A percentile compares a stretch with the other conserved stretches of the same genome.
Evolutionary conservation across 1,139 yeast species (phyloP).

Genomic region (Candida sp.): DNA sequence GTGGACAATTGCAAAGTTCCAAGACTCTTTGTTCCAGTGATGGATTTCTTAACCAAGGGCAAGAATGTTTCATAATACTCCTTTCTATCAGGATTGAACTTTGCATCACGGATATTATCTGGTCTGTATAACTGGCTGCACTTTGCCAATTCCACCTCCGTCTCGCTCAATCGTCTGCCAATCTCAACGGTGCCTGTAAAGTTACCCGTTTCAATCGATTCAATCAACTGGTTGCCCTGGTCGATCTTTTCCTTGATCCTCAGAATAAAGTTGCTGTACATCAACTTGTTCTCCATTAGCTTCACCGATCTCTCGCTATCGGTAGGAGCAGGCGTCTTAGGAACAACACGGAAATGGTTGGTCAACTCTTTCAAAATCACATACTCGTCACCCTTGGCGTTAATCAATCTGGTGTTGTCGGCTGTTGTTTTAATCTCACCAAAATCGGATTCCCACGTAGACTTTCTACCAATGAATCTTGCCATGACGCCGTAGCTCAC

Average conservation of each 20-base stretch:
- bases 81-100: constrained; percentile 9
- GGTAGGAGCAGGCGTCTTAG: constrained; percentile 18
- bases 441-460: constrained; percentile 18
- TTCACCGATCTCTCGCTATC: constrained; percentile 19
- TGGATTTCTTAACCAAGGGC: constrained; percentile 18
- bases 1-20: constrained; percentile 26
- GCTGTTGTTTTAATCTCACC: constrained; percentile 15
- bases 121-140: constrained; percentile 22
- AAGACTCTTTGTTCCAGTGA: constrained; percentile 17
- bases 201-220: constrained; percentile 20
- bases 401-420: constrained; percentile 32
- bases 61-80: constrained; percentile 17
- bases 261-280: constrained; percentile 30
- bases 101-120: constrained; percentile 13
- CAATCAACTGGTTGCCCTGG: constrained; percentile 23
- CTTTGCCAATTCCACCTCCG: constrained; percentile 23
- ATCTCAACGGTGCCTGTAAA: constrained; percentile 18
- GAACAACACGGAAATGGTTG: constrained; percentile 35
- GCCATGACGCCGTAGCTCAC: constrained; percentile 42
- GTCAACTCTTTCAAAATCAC: constrained; percentile 39
- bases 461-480: constrained; percentile 44
- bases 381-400: constrained; percentile 45
- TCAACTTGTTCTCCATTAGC: constrained; percentile 21
- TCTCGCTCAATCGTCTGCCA: constrained; percentile 17
- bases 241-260: constrained; percentile 32